phyloP scores from a whole-genome alignment of 2,329 filamentous ascomycete genomes.

The Cytospora schulzeri region DNA sequence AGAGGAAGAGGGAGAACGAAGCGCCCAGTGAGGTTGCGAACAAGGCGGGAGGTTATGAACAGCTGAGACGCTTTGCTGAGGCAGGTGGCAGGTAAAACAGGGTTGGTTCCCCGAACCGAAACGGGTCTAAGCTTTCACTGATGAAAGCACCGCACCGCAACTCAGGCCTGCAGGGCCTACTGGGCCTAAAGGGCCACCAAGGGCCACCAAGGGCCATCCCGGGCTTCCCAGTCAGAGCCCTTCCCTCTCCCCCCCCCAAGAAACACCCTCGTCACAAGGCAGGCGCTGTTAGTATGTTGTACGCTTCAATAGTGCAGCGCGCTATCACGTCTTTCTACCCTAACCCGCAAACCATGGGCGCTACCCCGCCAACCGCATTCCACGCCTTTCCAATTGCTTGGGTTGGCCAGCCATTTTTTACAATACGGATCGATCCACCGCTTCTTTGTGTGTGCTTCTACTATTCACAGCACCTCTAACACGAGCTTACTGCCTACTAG shows the following conservation, averaged over 20 bases:
- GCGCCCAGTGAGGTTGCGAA: conserved; percentile 8
- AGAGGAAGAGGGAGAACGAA: conserved; percentile 1
- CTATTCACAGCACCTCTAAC: not conserved
- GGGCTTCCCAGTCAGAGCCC: conserved; percentile 16
- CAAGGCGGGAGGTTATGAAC: conserved; percentile 21
- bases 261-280: not conserved
- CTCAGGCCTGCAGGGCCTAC: not conserved
- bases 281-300: not conserved
- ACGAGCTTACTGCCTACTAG: no score
- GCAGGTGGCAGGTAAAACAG: conserved; percentile 16
- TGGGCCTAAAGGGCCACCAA: not conserved
- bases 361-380: not conserved
- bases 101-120: conserved; percentile 21
- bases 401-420: not conserved
- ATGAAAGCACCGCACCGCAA: not conserved
- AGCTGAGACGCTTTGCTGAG: conserved; percentile 22
- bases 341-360: not conserved
- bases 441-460: not conserved
- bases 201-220: no score
- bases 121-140: conserved; percentile 16
- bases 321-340: not conserved
- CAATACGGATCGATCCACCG: not conserved
- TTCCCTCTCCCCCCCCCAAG: no score
- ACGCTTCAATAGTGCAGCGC: not conserved
- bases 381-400: not conserved